Conservation (phyloP, 805 yeast species). For the Kazachstania africana region DNA sequence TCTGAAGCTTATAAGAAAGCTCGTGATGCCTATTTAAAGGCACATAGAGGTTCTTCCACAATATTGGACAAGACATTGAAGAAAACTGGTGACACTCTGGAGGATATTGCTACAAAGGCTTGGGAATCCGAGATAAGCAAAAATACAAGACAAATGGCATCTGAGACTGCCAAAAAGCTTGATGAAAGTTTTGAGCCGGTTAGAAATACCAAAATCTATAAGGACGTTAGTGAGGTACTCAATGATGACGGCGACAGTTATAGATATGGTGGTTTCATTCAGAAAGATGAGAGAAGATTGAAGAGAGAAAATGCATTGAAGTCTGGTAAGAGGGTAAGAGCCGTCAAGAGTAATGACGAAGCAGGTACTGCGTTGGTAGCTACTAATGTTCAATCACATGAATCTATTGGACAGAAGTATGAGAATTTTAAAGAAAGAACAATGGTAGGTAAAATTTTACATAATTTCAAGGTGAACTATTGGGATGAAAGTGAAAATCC, state of each 20-base stretch:
- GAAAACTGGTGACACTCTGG: constrained; percentile 90
- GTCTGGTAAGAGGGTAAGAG: constrained; percentile 49
- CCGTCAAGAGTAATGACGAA: constrained; percentile 64
- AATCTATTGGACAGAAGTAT: constrained; percentile 52
- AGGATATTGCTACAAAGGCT: constrained; percentile 77
- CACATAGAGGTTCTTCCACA: constrained; percentile 61
- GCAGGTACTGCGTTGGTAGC: constrained; percentile 78
- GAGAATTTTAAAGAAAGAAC: constrained; percentile 57
- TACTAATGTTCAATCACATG: constrained; percentile 69
- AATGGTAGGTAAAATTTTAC: constrained; percentile 52
- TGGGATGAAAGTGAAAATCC: constrained; percentile 96
- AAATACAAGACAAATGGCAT: constrained; percentile 78
- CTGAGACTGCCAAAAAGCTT: constrained; percentile 70
- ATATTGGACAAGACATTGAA: constrained; percentile 64
- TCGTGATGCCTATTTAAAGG: constrained; percentile 79
- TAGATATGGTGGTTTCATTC: constrained; percentile 84
- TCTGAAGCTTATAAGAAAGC: constrained; percentile 89
- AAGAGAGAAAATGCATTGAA: constrained; percentile 57
- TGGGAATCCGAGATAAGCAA: constrained; percentile 95
- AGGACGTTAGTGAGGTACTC: constrained; percentile 76
- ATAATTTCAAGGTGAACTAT: constrained; percentile 46
- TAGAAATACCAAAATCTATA: constrained; percentile 77
- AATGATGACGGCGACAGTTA: constrained; percentile 87
- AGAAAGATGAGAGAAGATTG: constrained; percentile 65
- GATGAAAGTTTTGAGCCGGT: constrained; percentile 87